phyloP scores from a whole-genome alignment of 2,329 filamentous ascomycete species.

The Apiospora rasikravindrae region DNA sequence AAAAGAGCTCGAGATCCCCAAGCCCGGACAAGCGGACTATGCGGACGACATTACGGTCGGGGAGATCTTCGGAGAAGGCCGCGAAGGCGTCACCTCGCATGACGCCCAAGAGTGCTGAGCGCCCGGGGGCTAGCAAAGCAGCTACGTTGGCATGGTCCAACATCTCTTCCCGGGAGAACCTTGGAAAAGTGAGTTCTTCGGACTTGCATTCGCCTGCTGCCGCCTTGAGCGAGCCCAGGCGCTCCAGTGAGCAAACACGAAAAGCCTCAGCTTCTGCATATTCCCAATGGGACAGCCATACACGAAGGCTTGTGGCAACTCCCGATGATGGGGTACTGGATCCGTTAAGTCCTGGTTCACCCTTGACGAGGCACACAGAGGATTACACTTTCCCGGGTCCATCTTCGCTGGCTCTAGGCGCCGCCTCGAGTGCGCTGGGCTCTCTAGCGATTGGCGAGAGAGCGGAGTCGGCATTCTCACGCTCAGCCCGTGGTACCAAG shows the following conservation, averaged over 20 bases:
- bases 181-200: constrained; percentile 33
- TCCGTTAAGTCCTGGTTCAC: constrained; percentile 35
- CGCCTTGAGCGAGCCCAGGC: constrained; percentile 37
- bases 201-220: constrained; percentile 29
- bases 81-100: constrained; percentile 46
- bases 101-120: constrained; percentile 51
- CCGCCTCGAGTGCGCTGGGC: constrained; percentile 60
- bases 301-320: constrained; percentile 53
- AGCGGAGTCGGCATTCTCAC: constrained; percentile 26
- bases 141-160: constrained; percentile 67
- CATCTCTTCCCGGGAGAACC: constrained; percentile 47
- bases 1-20: constrained; percentile 51
- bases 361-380: constrained; percentile 42
- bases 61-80: constrained; percentile 49
- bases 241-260: constrained; percentile 32
- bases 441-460: constrained; percentile 39
- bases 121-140: constrained; percentile 63
- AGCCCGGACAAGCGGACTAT: constrained; percentile 67
- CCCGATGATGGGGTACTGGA: constrained; percentile 39
- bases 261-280: constrained; percentile 41
- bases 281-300: constrained; percentile 60
- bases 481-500: constrained; percentile 26
- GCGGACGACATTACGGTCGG: constrained; percentile 64
- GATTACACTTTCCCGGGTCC: constrained; percentile 46
- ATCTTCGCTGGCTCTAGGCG: constrained; percentile 58